A percentile compares a stretch with the other conserved stretches of the same genome.
Conservation (phyloP, 73 alveolate genomes). For the Tetrahymena thermophila region DNA sequence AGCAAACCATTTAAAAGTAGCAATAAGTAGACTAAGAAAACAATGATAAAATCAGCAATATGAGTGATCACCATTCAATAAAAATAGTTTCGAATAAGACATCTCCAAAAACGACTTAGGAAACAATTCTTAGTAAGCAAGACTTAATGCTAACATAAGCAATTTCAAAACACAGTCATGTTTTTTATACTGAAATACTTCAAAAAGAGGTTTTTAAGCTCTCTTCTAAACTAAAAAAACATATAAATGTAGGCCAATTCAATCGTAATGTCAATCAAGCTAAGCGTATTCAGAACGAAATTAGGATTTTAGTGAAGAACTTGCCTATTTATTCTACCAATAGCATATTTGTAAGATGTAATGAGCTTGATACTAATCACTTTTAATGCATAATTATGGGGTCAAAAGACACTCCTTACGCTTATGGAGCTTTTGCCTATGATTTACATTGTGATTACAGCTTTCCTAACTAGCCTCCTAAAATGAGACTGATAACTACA, state of each 20-base stretch:
- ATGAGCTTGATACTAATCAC: conserved; percentile 48
- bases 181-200: neutral
- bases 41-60: neutral
- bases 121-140: neutral
- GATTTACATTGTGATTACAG: conserved; percentile 47
- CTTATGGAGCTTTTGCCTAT: conserved; percentile 58
- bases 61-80: neutral
- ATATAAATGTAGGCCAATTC: neutral
- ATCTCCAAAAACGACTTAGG: neutral
- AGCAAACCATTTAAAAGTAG: neutral
- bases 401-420: conserved; percentile 69
- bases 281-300: neutral
- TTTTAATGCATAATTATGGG: conserved; percentile 58
- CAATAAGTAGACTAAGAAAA: neutral
- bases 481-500: conserved; percentile 49
- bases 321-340: neutral
- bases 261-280: neutral
- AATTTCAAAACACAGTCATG: neutral
- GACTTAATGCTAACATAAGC: neutral
- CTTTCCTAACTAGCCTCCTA: conserved; percentile 62
- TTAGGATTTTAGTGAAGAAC: neutral
- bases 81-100: neutral
- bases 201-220: neutral
- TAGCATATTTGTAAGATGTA: conserved; percentile 53
- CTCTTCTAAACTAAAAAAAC: neutral